These are phyloP conservation scores for Nannizziopsis barbatae DNA, from an alignment of 2,329 filamentous ascomycete genomes.

Conservation along the genomic window DNA sequence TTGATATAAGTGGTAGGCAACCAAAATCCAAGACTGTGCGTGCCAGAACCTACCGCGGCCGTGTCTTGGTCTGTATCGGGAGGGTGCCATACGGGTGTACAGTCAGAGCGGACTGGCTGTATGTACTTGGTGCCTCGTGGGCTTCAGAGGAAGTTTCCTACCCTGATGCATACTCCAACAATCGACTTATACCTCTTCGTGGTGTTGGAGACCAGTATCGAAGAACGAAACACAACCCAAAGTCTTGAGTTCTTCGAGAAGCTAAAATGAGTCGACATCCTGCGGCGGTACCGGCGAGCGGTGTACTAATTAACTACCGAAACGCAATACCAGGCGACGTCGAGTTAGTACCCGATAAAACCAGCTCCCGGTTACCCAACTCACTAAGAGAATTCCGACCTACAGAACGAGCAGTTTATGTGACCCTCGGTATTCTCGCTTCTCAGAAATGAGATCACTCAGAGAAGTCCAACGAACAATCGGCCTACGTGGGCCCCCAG, in stretches of 20 bases:
- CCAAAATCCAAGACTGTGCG: constrained; percentile 4
- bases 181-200: constrained; percentile 8
- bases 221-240: not conserved
- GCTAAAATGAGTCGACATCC: constrained; percentile 4
- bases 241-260: constrained; percentile 4
- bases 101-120: constrained; percentile 1
- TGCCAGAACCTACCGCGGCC: constrained; percentile 6
- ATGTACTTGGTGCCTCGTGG: constrained; percentile 5
- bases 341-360: not conserved
- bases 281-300: not conserved
- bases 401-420: not conserved
- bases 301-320: not conserved
- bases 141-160: constrained; percentile 5
- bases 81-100: constrained; percentile 4
- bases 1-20: constrained; percentile 10
- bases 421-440: not conserved
- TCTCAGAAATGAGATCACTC: not conserved
- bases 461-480: too few species aligned
- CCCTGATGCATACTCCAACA: constrained; percentile 8
- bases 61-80: constrained; percentile 3
- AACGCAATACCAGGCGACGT: not conserved
- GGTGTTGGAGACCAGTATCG: constrained; percentile 10
- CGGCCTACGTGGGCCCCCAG: too few species aligned
- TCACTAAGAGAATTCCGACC: not conserved
- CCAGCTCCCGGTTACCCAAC: not conserved